Evolutionary conservation across 495 filamentous ascomycete species (phyloP), one percentile per base, ranked within the genome.

Genomic region (Aspergillus baeticus): DNA sequence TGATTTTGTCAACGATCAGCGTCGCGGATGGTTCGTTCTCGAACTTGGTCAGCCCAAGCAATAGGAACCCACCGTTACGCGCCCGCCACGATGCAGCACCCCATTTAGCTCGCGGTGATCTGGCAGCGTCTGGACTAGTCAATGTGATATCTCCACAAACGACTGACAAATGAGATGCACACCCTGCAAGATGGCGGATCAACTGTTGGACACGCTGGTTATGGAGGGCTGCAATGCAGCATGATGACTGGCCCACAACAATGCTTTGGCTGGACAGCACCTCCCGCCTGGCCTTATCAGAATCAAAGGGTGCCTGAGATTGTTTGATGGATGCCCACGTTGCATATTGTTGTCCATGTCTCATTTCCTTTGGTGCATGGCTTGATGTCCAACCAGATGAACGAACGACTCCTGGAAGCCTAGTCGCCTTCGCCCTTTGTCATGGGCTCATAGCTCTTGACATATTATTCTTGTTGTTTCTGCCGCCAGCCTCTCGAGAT

Each of bases 61-160:
- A 64, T 64, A 54, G 35, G 23, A 49, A 22, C 41, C 21, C 39
- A 43, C 51, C 57, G 33, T 63, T 65, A 65, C 53, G 63, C 63
- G 63, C 63, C 63, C 57, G 60, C 49, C 39, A 36, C 41, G 46
- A 48, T 47, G 45, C 54, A 49, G 23, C 33, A 29, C 20, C 1
- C 20, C 17, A 20, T 22, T 42, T 51, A 50, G 44, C 33, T 48
- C 31, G 15, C 18, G 31, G 36, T 43, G 57, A 52, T 51, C 47
- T 53, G 55, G 39, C 41, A 34, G 41, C n/a, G 15, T 26, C 36
- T 26, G 34, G 46, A 5, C 41, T 34, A 18, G 34, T 37, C 15
- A n/a, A 48, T 56, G 59, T 62, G 54, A 62, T 54, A 41, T 41
- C 48, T 29, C 42, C 53, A 54, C 49, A 37, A 17, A 4, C 35